Evolutionary conservation across 768 basidiomycete genomes (phyloP).

Genomic region (Lanmaoa rubissima): DNA sequence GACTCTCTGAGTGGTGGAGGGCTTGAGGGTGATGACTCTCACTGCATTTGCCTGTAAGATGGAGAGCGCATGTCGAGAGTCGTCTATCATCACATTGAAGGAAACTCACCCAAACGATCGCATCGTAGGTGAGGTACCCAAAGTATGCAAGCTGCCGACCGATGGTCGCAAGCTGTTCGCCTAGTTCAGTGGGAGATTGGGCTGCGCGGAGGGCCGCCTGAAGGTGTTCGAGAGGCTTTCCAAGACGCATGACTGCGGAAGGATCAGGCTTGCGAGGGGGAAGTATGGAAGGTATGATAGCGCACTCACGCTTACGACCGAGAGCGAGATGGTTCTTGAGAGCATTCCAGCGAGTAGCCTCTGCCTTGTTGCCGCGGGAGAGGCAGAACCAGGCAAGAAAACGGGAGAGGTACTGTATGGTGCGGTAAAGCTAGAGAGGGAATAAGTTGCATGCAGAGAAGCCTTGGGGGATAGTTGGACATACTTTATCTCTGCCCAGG

Average conservation of each 20-base stretch:
- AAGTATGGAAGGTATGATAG: not conserved
- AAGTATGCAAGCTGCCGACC: slow-evolving; percentile 87
- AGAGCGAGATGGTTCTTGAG: slow-evolving; percentile 83
- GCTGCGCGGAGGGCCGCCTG: slow-evolving; percentile 83
- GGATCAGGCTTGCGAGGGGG: not conserved
- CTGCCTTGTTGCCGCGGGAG: slow-evolving; percentile 62
- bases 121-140: slow-evolving; percentile 81
- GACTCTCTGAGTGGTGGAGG: slow-evolving; percentile 59
- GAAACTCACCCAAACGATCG: slow-evolving; percentile 75
- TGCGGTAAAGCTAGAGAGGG: slow-evolving; percentile 70
- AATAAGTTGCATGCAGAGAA: not conserved
- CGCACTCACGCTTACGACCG: slow-evolving; percentile 72
- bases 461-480: not conserved
- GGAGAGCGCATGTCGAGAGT: not conserved
- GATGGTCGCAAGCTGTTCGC: slow-evolving; percentile 77
- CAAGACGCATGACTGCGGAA: slow-evolving; percentile 78
- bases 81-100: not conserved
- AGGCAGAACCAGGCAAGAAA: slow-evolving; percentile 84
- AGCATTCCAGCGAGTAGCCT: slow-evolving; percentile 76
- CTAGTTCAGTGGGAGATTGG: slow-evolving; percentile 48
- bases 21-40: slow-evolving; percentile 59
- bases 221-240: slow-evolving; percentile 91
- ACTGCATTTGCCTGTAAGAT: slow-evolving; percentile 56
- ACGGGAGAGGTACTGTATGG: slow-evolving; percentile 87
- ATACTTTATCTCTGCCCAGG: slow-evolving; percentile 87